Evolutionary conservation across 139 green algal genomes (phyloP).

Genomic region (Tetradesmus obliquus): DNA sequence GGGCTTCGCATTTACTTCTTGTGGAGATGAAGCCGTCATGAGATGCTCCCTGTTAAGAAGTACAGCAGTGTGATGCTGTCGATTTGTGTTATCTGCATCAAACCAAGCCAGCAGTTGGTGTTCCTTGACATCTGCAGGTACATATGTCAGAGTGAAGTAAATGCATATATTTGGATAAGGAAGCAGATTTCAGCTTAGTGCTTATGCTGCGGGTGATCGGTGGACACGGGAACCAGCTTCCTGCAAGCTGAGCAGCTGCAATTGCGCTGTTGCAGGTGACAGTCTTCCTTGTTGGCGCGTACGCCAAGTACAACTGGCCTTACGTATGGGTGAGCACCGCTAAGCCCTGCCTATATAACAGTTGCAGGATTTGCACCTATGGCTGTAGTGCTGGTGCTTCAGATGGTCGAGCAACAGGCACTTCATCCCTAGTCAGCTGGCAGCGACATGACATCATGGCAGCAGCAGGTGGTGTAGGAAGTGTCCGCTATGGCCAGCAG

Average conservation of each 20-base stretch:
- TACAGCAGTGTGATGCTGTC: too few species aligned
- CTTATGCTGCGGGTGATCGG: background rate
- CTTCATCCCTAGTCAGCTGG: background rate
- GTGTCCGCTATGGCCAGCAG: too few species aligned
- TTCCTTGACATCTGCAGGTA: too few species aligned
- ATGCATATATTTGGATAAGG: too few species aligned
- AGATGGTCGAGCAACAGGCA: background rate
- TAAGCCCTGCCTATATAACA: background rate
- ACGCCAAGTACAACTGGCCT: constrained; percentile 76
- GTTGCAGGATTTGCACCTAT: background rate
- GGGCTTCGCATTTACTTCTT: background rate
- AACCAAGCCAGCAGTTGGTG: too few species aligned
- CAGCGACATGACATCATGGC: background rate
- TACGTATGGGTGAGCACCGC: constrained; percentile 68
- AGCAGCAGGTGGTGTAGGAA: too few species aligned
- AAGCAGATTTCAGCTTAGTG: too few species aligned
- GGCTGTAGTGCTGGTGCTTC: background rate
- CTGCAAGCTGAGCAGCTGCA: background rate
- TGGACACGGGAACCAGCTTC: background rate
- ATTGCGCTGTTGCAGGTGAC: constrained; percentile 52
- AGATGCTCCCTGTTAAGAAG: too few species aligned
- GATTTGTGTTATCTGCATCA: too few species aligned
- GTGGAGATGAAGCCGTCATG: too few species aligned
- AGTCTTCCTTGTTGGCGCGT: constrained; percentile 72
- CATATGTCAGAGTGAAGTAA: too few species aligned